phyloP scores from a whole-genome alignment of 352 stramenopile genomes.

The Globisporangium viniferum region DNA sequence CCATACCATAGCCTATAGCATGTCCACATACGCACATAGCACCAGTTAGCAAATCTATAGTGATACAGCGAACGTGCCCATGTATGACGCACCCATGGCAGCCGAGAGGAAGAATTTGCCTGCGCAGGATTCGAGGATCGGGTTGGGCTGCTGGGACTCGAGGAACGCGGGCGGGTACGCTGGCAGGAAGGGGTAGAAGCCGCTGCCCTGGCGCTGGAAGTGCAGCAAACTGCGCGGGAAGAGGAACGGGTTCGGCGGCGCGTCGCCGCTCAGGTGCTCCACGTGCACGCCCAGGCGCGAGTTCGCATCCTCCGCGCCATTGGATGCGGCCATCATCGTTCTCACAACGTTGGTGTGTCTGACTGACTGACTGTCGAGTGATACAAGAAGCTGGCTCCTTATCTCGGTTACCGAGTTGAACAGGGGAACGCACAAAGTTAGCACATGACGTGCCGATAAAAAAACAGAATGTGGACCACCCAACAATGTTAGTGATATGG shows the following conservation, averaged over 20 bases:
- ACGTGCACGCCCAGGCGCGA: slow-evolving; percentile 48
- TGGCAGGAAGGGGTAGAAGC: slow-evolving; percentile 69
- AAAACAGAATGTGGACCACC: too few relatives aligned
- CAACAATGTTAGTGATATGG: too few relatives aligned
- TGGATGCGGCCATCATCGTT: background rate
- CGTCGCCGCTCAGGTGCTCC: slow-evolving; percentile 51
- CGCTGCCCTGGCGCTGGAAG: slow-evolving; percentile 40
- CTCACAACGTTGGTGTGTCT: too few relatives aligned
- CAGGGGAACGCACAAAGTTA: too few relatives aligned
- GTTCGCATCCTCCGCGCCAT: slow-evolving; percentile 40
- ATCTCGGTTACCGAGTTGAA: too few relatives aligned
- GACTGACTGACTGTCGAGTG: too few relatives aligned
- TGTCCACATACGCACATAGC: background rate
- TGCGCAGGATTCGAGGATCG: slow-evolving; percentile 71
- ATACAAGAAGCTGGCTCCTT: too few relatives aligned
- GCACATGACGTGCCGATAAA: too few relatives aligned
- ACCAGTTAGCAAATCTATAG: background rate
- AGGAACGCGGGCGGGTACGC: slow-evolving; percentile 67
- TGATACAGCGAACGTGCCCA: background rate
- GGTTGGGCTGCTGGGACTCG: slow-evolving; percentile 65
- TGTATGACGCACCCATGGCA: slow-evolving; percentile 54
- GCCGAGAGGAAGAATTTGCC: slow-evolving; percentile 83
- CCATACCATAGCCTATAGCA: slow-evolving; percentile 70
- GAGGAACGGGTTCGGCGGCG: slow-evolving; percentile 74
- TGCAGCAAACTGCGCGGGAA: slow-evolving; percentile 60